These are phyloP conservation scores for Jaminaea rosea DNA, from an alignment of 1,284 basidiomycete species.

Conservation along the genomic window DNA sequence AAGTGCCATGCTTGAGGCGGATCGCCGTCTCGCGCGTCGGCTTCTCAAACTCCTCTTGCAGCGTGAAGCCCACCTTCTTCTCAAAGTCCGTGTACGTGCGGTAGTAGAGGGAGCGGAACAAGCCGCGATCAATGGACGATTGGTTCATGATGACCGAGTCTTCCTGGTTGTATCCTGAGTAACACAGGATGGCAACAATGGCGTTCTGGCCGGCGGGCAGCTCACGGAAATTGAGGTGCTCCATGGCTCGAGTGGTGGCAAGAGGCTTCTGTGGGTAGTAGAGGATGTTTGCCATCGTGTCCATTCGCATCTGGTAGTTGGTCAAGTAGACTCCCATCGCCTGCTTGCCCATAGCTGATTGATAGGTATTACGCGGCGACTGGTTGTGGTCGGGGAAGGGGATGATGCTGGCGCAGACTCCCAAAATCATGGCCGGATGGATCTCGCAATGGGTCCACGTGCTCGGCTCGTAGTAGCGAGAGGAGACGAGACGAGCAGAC, in stretches of 20 bases:
- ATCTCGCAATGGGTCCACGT: conserved; percentile 99
- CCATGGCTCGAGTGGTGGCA: conserved; percentile 96
- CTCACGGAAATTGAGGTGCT: conserved; percentile 94
- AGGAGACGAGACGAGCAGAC: conserved; percentile 63
- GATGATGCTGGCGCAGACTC: conserved; percentile 96
- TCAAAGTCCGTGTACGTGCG: conserved; percentile 93
- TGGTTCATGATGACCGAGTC: conserved; percentile 99
- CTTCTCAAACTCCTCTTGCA: conserved; percentile 85
- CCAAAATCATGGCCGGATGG: conserved; percentile 97
- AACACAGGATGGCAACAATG: conserved; percentile 94
- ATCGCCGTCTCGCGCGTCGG: conserved; percentile 86
- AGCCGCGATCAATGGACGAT: conserved; percentile 89
- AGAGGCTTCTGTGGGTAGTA: conserved; percentile 99
- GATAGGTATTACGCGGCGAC: conserved; percentile 98
- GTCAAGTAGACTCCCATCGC: conserved; percentile 98
- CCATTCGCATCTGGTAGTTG: conserved; percentile 78
- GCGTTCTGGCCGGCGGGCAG: conserved; percentile 96
- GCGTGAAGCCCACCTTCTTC: conserved; percentile 85
- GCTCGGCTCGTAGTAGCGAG: conserved; percentile 33
- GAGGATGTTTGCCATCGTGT: conserved; percentile 66
- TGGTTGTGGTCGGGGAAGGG: conserved; percentile 99
- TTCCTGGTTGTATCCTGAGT: conserved; percentile 99
- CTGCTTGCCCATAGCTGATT: conserved; percentile 99
- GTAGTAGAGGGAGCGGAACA: conserved; percentile 98
- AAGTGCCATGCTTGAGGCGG: conserved; percentile 94